These are phyloP conservation scores for Harringtonia aguacate DNA, from an alignment of 2,329 filamentous ascomycete genomes.

Conservation along the genomic window DNA sequence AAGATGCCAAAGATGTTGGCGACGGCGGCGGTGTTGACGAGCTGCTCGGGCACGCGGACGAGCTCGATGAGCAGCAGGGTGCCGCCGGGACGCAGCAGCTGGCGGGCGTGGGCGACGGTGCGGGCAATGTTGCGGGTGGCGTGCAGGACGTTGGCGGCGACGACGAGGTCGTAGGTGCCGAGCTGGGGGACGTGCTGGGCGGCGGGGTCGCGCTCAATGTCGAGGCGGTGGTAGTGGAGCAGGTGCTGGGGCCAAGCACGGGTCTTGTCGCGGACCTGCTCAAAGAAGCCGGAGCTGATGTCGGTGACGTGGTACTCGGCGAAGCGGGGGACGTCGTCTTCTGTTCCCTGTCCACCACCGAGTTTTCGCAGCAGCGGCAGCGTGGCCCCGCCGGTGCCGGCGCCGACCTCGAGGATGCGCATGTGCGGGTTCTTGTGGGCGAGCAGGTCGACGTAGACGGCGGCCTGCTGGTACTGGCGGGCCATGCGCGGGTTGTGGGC, in stretches of 20 bases:
- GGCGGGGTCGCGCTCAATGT: conserved; percentile 19
- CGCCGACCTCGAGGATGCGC: conserved; percentile 27
- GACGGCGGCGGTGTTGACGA: conserved; percentile 7
- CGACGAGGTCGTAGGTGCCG: conserved; percentile 20
- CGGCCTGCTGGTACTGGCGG: conserved; percentile 13
- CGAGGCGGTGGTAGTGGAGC: conserved; percentile 10
- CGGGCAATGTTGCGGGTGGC: conserved; percentile 16
- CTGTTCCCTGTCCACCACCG: conserved; percentile 1
- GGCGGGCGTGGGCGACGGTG: conserved; percentile 12
- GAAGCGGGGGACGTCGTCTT: conserved; percentile 4
- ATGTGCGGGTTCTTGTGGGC: conserved; percentile 16
- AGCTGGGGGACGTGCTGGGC: conserved; percentile 22
- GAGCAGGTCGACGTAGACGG: conserved; percentile 9
- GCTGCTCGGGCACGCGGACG: conserved; percentile 10
- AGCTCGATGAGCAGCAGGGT: conserved; percentile 11
- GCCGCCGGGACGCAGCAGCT: conserved; percentile 16
- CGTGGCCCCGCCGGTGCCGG: conserved; percentile 20
- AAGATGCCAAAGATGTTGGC: conserved; percentile 13
- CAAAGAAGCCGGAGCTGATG: conserved; percentile 27
- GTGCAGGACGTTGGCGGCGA: conserved; percentile 23
- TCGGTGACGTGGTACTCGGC: conserved; percentile 30
- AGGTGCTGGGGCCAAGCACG: conserved; percentile 8
- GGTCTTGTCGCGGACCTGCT: conserved; percentile 20
- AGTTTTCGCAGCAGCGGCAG: conserved; percentile 11
- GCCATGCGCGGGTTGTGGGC: conserved; percentile 12